Evolutionary conservation across 306 rosid genomes (phyloP).

Genomic region (Vigna reflexopilosa): DNA sequence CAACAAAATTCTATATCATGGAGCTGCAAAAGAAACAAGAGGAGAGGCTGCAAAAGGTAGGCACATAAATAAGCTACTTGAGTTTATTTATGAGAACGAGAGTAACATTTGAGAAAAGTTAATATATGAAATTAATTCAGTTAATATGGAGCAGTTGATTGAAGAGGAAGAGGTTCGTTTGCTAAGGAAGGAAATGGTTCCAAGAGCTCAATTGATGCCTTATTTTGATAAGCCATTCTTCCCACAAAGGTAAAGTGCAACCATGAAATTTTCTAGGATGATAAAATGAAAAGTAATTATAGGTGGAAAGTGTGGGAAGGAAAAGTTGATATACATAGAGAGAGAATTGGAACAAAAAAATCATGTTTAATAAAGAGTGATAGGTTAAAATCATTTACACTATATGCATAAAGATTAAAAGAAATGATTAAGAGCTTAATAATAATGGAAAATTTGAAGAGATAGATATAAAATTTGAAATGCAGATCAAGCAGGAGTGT

Average conservation of each 20-base stretch:
- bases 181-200: slow-evolving; percentile 94
- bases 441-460: neutral
- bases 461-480: neutral
- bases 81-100: slow-evolving; percentile 8
- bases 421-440: neutral
- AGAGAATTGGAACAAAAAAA: neutral
- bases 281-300: slow-evolving; percentile 5
- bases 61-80: neutral
- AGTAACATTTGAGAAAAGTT: slow-evolving; percentile 5
- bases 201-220: slow-evolving; percentile 98
- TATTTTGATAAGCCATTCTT: slow-evolving; percentile 85
- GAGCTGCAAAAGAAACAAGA: slow-evolving; percentile 75
- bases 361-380: neutral
- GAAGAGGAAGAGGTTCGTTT: slow-evolving; percentile 93
- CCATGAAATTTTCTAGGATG: neutral
- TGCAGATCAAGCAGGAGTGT: slow-evolving; percentile 80
- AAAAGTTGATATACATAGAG: neutral
- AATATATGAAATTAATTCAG: neutral
- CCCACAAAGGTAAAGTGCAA: slow-evolving; percentile 76
- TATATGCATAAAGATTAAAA: too few species aligned
- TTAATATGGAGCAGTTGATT: slow-evolving; percentile 64
- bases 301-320: neutral
- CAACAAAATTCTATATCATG: slow-evolving; percentile 69
- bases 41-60: slow-evolving; percentile 78
- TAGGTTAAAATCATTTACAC: too few species aligned